Evolutionary conservation across 768 basidiomycete species (phyloP).

Genomic region (Porphyrellus cyaneotinctus): DNA sequence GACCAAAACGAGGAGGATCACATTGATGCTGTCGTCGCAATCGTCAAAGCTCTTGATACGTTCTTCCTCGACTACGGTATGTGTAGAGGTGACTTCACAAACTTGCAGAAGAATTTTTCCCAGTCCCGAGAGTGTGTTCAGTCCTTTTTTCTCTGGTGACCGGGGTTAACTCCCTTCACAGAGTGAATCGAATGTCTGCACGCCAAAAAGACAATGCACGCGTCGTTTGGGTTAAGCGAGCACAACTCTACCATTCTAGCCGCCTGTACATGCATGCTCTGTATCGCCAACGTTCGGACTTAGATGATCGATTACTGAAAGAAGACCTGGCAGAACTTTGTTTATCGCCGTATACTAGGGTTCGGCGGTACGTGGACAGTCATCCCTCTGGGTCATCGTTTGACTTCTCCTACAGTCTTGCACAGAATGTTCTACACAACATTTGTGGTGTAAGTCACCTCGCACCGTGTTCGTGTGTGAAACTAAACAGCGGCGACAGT

Average conservation of each 20-base stretch:
- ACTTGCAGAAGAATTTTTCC: constrained; percentile 48
- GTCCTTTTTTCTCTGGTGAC: background rate
- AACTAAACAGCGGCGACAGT: constrained; percentile 36
- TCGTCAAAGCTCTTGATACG: constrained; percentile 71
- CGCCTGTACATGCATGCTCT: constrained; percentile 75
- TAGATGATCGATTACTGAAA: constrained; percentile 66
- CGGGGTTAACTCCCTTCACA: constrained; percentile 21
- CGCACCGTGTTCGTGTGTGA: background rate
- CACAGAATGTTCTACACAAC: constrained; percentile 61
- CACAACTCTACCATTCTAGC: constrained; percentile 72
- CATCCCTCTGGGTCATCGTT: background rate
- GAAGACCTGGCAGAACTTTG: constrained; percentile 68
- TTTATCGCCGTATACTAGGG: constrained; percentile 73
- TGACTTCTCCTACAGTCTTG: constrained; percentile 44
- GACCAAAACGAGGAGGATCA: constrained; percentile 71
- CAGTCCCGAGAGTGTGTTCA: constrained; percentile 30
- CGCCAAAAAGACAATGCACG: constrained; percentile 76
- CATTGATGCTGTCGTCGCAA: constrained; percentile 76
- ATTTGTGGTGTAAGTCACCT: constrained; percentile 53
- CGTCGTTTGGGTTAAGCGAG: constrained; percentile 69
- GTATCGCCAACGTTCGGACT: constrained; percentile 65
- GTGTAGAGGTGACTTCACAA: constrained; percentile 52
- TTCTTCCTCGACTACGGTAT: constrained; percentile 72
- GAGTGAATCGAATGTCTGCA: constrained; percentile 62
- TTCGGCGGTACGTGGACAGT: constrained; percentile 53